Evolutionary conservation across 495 filamentous ascomycete genomes (phyloP).

Genomic region (Podospora tetraspora): DNA sequence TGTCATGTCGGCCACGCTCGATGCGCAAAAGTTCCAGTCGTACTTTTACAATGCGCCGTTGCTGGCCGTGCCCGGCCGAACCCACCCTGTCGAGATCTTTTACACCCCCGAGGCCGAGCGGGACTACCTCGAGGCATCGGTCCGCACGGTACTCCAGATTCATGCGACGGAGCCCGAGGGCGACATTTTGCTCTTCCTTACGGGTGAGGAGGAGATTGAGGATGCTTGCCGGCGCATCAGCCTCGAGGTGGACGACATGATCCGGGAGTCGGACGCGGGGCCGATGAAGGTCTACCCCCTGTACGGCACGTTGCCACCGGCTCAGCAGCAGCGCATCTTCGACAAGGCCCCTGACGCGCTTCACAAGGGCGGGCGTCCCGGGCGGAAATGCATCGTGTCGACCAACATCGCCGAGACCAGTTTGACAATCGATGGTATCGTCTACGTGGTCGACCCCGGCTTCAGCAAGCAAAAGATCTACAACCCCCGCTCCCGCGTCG

Average conservation of each 20-base stretch:
- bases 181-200: constrained; percentile 93
- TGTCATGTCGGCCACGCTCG: constrained; percentile 96
- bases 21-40: constrained; percentile 96
- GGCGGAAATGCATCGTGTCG: constrained; percentile 90
- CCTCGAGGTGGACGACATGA: constrained; percentile 85
- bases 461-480: constrained; percentile 99
- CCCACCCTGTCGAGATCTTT: constrained; percentile 95
- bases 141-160: constrained; percentile 93
- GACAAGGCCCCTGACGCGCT: constrained; percentile 72
- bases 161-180: constrained; percentile 89
- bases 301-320: constrained; percentile 87
- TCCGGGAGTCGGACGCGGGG: constrained; percentile 82
- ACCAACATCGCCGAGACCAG: constrained; percentile 98
- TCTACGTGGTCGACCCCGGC: constrained; percentile 96
- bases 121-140: constrained; percentile 92
- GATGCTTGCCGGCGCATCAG: constrained; percentile 88
- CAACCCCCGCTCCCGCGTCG: constrained; percentile 92
- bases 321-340: constrained; percentile 93
- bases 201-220: constrained; percentile 98
- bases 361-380: constrained; percentile 71
- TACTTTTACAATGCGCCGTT: constrained; percentile 95
- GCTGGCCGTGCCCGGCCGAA: constrained; percentile 90
- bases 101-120: constrained; percentile 95
- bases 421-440: constrained; percentile 97
- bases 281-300: constrained; percentile 87